phyloP scores from a whole-genome alignment of 75 land plant genomes.

The Chamaecyparis obtusa region DNA sequence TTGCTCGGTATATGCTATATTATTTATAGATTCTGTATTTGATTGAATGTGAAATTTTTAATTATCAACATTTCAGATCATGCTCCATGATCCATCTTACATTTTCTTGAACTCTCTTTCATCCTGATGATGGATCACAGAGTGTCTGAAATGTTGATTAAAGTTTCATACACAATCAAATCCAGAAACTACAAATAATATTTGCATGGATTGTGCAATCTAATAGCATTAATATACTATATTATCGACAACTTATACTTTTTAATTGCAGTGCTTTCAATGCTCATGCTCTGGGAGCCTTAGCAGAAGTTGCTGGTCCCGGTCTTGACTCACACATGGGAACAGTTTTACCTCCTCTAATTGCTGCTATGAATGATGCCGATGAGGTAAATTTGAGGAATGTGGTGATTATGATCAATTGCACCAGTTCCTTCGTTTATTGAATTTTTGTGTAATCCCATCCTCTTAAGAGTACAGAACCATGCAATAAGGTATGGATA shows the following conservation, averaged over 20 bases:
- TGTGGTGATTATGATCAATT: neutral
- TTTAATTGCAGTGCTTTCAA: constrained; percentile 79
- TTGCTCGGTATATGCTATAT: neutral
- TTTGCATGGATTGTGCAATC: no score
- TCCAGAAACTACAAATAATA: no score
- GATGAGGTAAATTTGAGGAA: constrained; percentile 46
- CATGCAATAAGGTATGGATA: neutral
- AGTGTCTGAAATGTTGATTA: no score
- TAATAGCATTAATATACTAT: no score
- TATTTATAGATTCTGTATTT: neutral
- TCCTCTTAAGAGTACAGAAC: neutral
- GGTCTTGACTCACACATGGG: constrained; percentile 80
- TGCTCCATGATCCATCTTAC: no score
- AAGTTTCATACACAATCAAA: no score
- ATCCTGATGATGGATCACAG: no score
- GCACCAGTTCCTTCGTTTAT: neutral
- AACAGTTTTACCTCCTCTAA: constrained; percentile 79
- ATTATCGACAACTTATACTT: neutral
- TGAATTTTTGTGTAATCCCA: neutral
- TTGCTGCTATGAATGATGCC: constrained; percentile 79
- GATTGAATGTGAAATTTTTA: no score
- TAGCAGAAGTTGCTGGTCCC: constrained; percentile 99
- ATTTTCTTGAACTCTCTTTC: no score
- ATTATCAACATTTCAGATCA: no score
- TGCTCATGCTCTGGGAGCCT: constrained; percentile 97